Evolutionary conservation across 2,329 filamentous ascomycete genomes (phyloP).

Genomic region (Phyllachora maydis): DNA sequence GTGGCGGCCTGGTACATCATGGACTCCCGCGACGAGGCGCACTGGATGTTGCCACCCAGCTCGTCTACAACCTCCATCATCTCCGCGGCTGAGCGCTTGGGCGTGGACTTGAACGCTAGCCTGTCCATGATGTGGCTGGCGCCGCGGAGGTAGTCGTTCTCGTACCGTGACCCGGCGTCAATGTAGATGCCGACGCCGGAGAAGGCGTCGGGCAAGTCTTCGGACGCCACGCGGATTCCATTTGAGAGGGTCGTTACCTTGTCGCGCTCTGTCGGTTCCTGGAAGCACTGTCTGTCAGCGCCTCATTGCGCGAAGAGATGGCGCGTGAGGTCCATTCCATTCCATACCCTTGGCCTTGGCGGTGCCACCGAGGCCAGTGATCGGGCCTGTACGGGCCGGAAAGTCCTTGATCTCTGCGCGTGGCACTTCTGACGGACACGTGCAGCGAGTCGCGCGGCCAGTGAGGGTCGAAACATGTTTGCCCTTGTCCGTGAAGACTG

Average conservation of each 20-base stretch:
- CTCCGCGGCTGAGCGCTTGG: slow-evolving; percentile 49
- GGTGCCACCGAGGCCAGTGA: too few species aligned
- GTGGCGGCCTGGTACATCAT: slow-evolving; percentile 98
- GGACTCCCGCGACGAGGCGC: slow-evolving; percentile 82
- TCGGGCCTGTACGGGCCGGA: too few species aligned
- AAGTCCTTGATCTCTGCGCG: too few species aligned
- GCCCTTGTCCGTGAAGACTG: too few species aligned
- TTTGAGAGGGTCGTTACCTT: slow-evolving; percentile 76
- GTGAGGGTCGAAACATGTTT: too few species aligned
- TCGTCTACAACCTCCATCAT: slow-evolving; percentile 79
- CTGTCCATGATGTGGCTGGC: slow-evolving; percentile 94
- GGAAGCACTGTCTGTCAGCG: too few species aligned
- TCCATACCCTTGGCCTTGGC: too few species aligned
- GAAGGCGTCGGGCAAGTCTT: slow-evolving; percentile 85
- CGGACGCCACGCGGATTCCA: slow-evolving; percentile 83
- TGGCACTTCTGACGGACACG: too few species aligned
- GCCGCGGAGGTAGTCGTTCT: slow-evolving; percentile 65
- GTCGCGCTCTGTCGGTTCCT: slow-evolving; percentile 77
- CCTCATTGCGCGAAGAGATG: too few species aligned
- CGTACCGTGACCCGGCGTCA: slow-evolving; percentile 86
- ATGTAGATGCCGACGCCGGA: slow-evolving; percentile 90
- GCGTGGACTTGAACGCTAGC: slow-evolving; percentile 82
- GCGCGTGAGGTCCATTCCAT: too few species aligned
- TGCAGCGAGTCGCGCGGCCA: too few species aligned
- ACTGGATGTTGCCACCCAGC: slow-evolving; percentile 89